phyloP scores from a whole-genome alignment of 2,329 filamentous ascomycete species.

The Claviceps pazoutovae region DNA sequence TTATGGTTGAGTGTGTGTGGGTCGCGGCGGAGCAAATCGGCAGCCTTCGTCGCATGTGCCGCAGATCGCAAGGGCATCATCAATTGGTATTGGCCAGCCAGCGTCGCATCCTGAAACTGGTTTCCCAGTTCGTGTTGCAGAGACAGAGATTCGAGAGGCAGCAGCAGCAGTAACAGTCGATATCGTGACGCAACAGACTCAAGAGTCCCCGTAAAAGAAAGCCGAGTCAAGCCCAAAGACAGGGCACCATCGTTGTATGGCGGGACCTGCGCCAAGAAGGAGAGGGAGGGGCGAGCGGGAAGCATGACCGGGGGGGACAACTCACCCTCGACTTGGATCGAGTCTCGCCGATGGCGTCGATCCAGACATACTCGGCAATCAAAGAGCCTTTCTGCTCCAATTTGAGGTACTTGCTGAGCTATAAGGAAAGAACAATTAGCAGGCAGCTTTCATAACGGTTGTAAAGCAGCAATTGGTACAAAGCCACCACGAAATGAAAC shows the following conservation, averaged over 20 bases:
- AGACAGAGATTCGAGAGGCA: neutral
- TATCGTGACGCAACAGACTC: neutral
- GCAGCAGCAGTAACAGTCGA: neutral
- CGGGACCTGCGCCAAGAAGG: neutral
- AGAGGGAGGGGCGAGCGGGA: no score
- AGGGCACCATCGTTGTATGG: neutral
- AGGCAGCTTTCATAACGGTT: neutral
- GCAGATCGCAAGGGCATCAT: neutral
- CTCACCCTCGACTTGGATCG: slow-evolving; percentile 95
- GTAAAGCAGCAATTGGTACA: neutral
- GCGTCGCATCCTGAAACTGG: neutral
- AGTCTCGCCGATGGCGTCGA: slow-evolving; percentile 68
- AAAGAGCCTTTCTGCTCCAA: slow-evolving; percentile 80
- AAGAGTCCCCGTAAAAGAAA: neutral
- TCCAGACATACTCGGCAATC: slow-evolving; percentile 96
- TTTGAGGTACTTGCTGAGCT: slow-evolving; percentile 85
- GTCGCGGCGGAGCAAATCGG: slow-evolving; percentile 9
- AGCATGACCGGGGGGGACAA: slow-evolving; percentile 12
- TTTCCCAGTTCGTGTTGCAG: neutral
- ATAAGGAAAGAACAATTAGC: slow-evolving; percentile 15
- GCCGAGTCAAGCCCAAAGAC: neutral
- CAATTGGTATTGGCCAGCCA: neutral
- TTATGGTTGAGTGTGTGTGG: neutral
- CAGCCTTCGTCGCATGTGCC: neutral
- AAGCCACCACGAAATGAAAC: neutral